Conservation (phyloP, 768 basidiomycete genomes). For the Cystofilobasidium capitatum region DNA sequence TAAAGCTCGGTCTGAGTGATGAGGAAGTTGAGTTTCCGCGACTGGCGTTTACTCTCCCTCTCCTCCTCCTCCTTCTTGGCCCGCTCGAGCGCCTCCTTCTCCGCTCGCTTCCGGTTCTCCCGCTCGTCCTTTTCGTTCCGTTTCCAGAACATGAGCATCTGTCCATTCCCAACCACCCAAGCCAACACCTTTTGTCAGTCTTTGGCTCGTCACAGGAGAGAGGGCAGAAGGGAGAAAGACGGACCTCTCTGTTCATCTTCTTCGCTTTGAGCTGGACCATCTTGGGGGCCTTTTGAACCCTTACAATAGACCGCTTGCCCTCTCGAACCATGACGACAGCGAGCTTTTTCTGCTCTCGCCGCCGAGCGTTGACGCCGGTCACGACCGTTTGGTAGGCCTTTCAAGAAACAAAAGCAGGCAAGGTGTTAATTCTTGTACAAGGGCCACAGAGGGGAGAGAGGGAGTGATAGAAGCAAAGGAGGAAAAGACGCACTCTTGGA, state of each 20-base stretch:
- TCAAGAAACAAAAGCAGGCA: background rate
- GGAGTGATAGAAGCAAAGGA: background rate
- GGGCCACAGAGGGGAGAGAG: background rate
- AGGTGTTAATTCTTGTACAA: background rate
- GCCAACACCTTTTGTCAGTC: too few species aligned
- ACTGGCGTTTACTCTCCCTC: constrained; percentile 84
- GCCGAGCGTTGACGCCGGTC: constrained; percentile 56
- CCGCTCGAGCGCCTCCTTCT: constrained; percentile 84
- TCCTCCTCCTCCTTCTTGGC: constrained; percentile 84
- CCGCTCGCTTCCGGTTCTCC: constrained; percentile 81
- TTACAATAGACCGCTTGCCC: constrained; percentile 57
- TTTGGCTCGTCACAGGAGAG: too few species aligned
- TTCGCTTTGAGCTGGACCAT: constrained; percentile 76
- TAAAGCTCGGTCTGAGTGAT: constrained; percentile 98
- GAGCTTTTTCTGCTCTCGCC: constrained; percentile 63
- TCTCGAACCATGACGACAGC: constrained; percentile 65
- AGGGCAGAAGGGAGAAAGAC: background rate
- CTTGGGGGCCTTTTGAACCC: constrained; percentile 60
- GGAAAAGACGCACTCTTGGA: constrained; percentile 51
- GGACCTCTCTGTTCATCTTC: constrained; percentile 63
- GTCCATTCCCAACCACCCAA: too few species aligned
- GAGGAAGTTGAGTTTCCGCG: constrained; percentile 92
- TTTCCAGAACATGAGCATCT: constrained; percentile 96
- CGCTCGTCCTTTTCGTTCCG: constrained; percentile 96
- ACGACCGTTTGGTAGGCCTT: constrained; percentile 74